Evolutionary conservation across 345 rosid genomes (phyloP).

Genomic region (Brassica nigra): DNA sequence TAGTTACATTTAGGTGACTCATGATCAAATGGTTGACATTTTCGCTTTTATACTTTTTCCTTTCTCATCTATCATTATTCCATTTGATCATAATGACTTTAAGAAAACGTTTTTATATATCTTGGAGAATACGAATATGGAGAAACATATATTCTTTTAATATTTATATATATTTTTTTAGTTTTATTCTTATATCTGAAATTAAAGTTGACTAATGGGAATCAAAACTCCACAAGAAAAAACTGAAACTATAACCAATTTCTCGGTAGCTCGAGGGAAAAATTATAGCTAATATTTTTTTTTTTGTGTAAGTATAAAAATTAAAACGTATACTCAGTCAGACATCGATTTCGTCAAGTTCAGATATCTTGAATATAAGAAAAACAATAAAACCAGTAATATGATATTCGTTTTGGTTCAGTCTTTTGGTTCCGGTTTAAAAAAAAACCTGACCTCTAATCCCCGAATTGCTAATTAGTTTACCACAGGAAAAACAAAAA

Average conservation of each 20-base stretch:
- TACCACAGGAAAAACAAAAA: background rate
- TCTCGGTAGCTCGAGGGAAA: too few relatives aligned
- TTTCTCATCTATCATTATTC: background rate
- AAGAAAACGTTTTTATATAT: background rate
- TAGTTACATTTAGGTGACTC: background rate
- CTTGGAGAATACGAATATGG: background rate
- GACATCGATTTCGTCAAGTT: too few relatives aligned
- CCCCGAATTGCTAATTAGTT: background rate
- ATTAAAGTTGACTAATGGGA: background rate
- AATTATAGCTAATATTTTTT: too few relatives aligned
- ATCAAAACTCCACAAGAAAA: background rate
- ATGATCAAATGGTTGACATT: conserved; percentile 37
- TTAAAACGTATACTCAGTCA: too few relatives aligned
- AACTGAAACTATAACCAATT: too few relatives aligned
- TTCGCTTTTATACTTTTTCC: background rate
- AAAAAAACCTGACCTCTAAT: too few relatives aligned
- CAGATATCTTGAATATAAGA: too few relatives aligned
- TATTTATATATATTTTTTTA: background rate
- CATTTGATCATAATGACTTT: background rate
- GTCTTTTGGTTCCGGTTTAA: too few relatives aligned
- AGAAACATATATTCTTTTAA: background rate
- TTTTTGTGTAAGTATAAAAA: too few relatives aligned
- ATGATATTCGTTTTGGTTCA: too few relatives aligned
- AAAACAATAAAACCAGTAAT: too few relatives aligned
- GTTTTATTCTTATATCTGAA: background rate